These are phyloP conservation scores for Hypomyces perniciosus DNA, from an alignment of 2,329 filamentous ascomycete genomes.

Conservation along the genomic window DNA sequence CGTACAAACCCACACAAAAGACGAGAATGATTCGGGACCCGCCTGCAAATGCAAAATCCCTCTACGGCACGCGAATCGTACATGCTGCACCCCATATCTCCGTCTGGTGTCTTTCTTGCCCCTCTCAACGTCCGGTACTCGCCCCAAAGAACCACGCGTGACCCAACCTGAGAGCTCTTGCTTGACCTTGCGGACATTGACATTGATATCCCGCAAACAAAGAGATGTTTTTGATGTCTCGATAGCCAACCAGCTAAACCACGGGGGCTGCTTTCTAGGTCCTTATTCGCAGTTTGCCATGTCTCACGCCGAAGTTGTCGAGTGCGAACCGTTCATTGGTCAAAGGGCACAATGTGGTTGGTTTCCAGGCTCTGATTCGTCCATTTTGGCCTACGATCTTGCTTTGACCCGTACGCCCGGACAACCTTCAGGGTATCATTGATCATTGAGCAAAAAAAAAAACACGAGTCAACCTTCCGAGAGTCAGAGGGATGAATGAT, in stretches of 20 bases:
- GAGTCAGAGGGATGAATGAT: background rate
- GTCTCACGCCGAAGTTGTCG: background rate
- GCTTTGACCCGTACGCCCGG: background rate
- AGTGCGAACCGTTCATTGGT: constrained; percentile 11
- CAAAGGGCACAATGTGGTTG: constrained; percentile 16
- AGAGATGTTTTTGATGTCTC: background rate
- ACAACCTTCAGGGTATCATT: background rate
- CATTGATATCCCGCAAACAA: too few relatives aligned
- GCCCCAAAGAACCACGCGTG: constrained; percentile 1
- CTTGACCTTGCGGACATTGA: background rate
- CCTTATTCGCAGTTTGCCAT: constrained; percentile 3
- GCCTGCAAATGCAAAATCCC: background rate
- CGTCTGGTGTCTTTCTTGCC: background rate
- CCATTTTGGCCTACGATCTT: background rate
- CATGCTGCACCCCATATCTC: constrained; percentile 6
- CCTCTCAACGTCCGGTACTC: background rate
- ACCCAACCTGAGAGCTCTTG: background rate
- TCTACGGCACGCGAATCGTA: constrained; percentile 1
- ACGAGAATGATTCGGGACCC: background rate
- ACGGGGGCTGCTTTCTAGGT: constrained; percentile 8
- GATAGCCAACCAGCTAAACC: constrained; percentile 11
- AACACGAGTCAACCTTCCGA: background rate
- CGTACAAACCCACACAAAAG: background rate
- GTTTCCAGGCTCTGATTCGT: constrained; percentile 15
- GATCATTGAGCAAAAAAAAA: background rate